A percentile compares a stretch with the other conserved stretches of the same genome.
Evolutionary conservation across 176 grass and related monocot genomes (phyloP).

Genomic region (Tuctoria greenei): DNA sequence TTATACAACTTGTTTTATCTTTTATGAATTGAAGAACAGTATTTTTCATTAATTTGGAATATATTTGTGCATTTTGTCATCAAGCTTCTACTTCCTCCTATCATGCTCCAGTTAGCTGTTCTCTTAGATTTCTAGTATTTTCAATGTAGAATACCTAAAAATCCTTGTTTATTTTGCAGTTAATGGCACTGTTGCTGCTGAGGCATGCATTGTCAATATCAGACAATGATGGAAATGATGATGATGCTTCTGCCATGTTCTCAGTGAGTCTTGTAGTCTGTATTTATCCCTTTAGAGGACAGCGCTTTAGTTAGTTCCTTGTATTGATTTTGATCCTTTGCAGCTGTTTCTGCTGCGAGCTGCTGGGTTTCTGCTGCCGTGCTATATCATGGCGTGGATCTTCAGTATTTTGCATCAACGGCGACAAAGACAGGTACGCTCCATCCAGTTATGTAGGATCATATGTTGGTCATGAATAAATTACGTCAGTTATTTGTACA

Average conservation of each 20-base stretch:
- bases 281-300: background rate
- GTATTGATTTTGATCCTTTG: slow-evolving; percentile 18
- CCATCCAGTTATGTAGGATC: background rate
- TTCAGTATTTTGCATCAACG: slow-evolving; percentile 76
- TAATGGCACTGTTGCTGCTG: slow-evolving; percentile 81
- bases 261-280: slow-evolving; percentile 49
- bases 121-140: slow-evolving; percentile 12
- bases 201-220: slow-evolving; percentile 86
- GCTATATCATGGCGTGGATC: slow-evolving; percentile 95
- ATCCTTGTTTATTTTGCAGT: slow-evolving; percentile 40
- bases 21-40: background rate
- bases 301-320: background rate
- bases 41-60: slow-evolving; percentile 3
- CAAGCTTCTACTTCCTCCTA: background rate
- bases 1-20: background rate
- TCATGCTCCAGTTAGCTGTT: background rate
- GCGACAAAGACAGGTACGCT: background rate
- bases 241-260: slow-evolving; percentile 85
- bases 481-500: background rate
- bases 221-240: slow-evolving; percentile 74
- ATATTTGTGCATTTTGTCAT: background rate
- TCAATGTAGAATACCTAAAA: slow-evolving; percentile 20
- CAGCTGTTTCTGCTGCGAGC: slow-evolving; percentile 91
- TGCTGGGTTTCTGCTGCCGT: slow-evolving; percentile 86
- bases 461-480: background rate